Percentiles rank a stretch among this genome's conserved stretches.
phyloP scores from a whole-genome alignment of 2,329 filamentous ascomycete genomes.

The Monilinia aucupariae region DNA sequence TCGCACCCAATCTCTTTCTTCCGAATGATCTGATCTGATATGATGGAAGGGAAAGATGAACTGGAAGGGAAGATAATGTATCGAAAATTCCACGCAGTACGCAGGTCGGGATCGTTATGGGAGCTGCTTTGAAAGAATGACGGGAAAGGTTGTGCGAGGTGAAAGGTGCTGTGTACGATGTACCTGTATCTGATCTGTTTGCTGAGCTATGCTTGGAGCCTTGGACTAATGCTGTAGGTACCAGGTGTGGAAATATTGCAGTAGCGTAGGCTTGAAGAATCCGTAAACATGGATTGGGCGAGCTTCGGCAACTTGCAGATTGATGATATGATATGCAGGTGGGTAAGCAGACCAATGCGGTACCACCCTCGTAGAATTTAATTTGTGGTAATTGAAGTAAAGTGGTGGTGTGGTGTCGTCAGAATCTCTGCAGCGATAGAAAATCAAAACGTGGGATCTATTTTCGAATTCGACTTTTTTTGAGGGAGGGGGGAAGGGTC shows the following conservation, averaged over 20 bases:
- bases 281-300: slow-evolving; percentile 1
- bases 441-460: slow-evolving; percentile 8
- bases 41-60: not conserved
- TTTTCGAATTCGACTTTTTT: not conserved
- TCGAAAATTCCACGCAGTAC: slow-evolving; percentile 11
- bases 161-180: slow-evolving; percentile 5
- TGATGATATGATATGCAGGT: slow-evolving; percentile 12
- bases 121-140: not conserved
- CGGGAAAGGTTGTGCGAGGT: slow-evolving; percentile 6
- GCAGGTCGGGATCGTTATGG: slow-evolving; percentile 5
- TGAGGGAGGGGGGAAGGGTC: not conserved
- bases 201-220: not conserved
- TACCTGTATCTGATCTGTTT: slow-evolving; percentile 5
- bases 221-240: not conserved
- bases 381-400: not conserved
- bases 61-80: slow-evolving; percentile 7
- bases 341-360: slow-evolving; percentile 1
- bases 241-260: not conserved
- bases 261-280: not conserved
- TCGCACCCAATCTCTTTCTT: not conserved
- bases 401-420: too few relatives aligned
- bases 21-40: slow-evolving; percentile 6
- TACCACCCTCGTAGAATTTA: slow-evolving; percentile 8
- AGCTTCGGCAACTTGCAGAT: slow-evolving; percentile 8
- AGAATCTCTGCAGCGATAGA: not conserved